Evolutionary conservation across 2,329 filamentous ascomycete species (phyloP), one percentile per base, ranked within the genome.

Genomic region (Penicillium sp.): DNA sequence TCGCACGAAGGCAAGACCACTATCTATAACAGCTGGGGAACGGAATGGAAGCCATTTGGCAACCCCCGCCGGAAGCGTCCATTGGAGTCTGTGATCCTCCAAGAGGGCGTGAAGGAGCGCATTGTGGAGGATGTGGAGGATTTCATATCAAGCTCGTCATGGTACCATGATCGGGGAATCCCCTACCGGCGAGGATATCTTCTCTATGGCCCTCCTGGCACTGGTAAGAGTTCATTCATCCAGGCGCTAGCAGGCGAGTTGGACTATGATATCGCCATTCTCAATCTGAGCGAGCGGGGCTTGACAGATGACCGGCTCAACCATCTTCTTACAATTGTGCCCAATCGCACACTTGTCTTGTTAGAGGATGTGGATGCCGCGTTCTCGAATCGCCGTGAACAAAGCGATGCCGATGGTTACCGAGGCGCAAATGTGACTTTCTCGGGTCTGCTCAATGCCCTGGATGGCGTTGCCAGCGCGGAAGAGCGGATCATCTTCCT

Each of bases 121-220:
- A 87, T 97, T 36, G 84, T 95, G 4, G 82, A 80, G 31, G 93
- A 97, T 67, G 88, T 96, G 8, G 83, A 85, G 66, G 91, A 94
- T 63, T 97, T 97, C 66, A 79, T 96, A 49, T 78, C 79, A 1
- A 87, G 89, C 36, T 85, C 90, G 54, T 85, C 88, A 60, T 97
- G 93, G 92, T 97, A 97, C 68, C 85, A 92, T 47, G 91, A 96
- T 66, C 87, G 93, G n/a, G 93, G 92, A 2, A 96, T 97, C 60
- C 93, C 93, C 0, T 97, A 97, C 67, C 85, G 92, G 16, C 81
- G 92, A 53, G 93, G 92, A 0, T 97, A 97, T 68, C 81, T 97
- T 7, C 82, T 97, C 0, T 91, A 94, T 66, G 92, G 92, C 0
- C 92, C 92, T 4, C 92, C 92, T 0, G 92, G 92, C 0, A 96